A percentile compares a stretch with the other conserved stretches of the same genome.
phyloP scores from a whole-genome alignment of 2,329 filamentous ascomycete species.

The Fusarium redolens region DNA sequence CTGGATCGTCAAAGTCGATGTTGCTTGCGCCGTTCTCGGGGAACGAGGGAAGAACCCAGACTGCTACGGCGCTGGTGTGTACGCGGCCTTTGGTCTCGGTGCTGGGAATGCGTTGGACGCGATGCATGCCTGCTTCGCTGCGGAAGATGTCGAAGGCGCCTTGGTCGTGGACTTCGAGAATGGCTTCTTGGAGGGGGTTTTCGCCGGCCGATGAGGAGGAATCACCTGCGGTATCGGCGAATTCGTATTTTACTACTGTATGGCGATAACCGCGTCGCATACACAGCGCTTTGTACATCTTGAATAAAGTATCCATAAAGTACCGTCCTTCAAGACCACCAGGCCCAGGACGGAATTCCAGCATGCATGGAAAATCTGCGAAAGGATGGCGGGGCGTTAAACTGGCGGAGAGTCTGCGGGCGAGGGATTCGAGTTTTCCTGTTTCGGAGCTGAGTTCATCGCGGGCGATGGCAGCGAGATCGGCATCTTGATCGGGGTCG shows the following conservation, averaged over 20 bases:
- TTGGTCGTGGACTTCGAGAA: slow-evolving; percentile 81
- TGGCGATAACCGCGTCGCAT: slow-evolving; percentile 72
- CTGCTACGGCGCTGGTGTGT: slow-evolving; percentile 91
- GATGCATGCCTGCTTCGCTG: slow-evolving; percentile 92
- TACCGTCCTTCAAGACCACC: slow-evolving; percentile 92
- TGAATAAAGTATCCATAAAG: slow-evolving; percentile 86
- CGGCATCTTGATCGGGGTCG: slow-evolving; percentile 64
- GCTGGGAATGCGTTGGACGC: slow-evolving; percentile 91
- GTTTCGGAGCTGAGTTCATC: slow-evolving; percentile 82
- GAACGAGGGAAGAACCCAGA: slow-evolving; percentile 91
- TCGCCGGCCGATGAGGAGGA: slow-evolving; percentile 68
- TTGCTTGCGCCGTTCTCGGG: slow-evolving; percentile 64
- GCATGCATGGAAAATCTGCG: slow-evolving; percentile 85
- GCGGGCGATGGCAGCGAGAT: slow-evolving; percentile 81
- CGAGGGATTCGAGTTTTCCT: slow-evolving; percentile 70
- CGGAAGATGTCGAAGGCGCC: slow-evolving; percentile 86
- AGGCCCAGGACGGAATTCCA: slow-evolving; percentile 92
- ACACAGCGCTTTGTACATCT: slow-evolving; percentile 91
- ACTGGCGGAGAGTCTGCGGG: slow-evolving; percentile 76
- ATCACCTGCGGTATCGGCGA: slow-evolving; percentile 71
- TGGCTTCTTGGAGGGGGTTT: slow-evolving; percentile 82
- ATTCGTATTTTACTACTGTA: slow-evolving; percentile 83
- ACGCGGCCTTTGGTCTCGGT: slow-evolving; percentile 93
- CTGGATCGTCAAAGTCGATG: slow-evolving; percentile 81
- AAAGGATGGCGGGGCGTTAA: slow-evolving; percentile 92